These are phyloP conservation scores for Leccinum solheimii DNA, from an alignment of 1,284 basidiomycete genomes.

Conservation along the genomic window DNA sequence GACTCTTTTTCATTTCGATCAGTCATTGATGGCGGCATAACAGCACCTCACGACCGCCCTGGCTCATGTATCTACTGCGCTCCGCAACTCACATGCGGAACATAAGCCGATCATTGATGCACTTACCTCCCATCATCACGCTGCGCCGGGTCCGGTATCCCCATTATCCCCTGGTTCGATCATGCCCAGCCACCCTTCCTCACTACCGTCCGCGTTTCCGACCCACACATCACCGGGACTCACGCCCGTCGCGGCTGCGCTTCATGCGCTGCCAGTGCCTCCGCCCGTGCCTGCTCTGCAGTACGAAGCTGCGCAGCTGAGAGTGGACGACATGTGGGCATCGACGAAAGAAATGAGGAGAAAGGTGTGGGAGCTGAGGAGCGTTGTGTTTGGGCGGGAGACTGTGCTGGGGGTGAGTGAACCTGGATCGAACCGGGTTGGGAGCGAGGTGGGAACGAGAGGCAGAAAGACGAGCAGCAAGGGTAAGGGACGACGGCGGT, in stretches of 20 bases:
- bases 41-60: slow-evolving; percentile 56
- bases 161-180: not conserved
- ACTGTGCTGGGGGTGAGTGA: slow-evolving; percentile 21
- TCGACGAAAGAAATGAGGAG: slow-evolving; percentile 59
- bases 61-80: slow-evolving; percentile 50
- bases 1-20: slow-evolving; percentile 5
- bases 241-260: slow-evolving; percentile 25
- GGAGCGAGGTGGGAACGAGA: slow-evolving; percentile 25
- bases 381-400: slow-evolving; percentile 38
- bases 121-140: slow-evolving; percentile 40
- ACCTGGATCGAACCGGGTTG: slow-evolving; percentile 39
- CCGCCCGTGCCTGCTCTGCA: slow-evolving; percentile 62
- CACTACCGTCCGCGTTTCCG: slow-evolving; percentile 6
- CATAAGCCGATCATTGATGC: slow-evolving; percentile 48
- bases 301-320: slow-evolving; percentile 72
- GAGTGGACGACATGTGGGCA: slow-evolving; percentile 63
- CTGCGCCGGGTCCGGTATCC: not conserved
- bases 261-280: slow-evolving; percentile 25
- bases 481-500: slow-evolving; percentile 28
- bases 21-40: not conserved
- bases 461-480: slow-evolving; percentile 13
- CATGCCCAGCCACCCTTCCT: slow-evolving; percentile 3
- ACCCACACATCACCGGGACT: slow-evolving; percentile 4
- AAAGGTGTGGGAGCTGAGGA: slow-evolving; percentile 61
- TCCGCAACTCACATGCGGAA: slow-evolving; percentile 56